Evolutionary conservation across 1,284 basidiomycete species (phyloP).

Genomic region (Ustilago tritici): DNA sequence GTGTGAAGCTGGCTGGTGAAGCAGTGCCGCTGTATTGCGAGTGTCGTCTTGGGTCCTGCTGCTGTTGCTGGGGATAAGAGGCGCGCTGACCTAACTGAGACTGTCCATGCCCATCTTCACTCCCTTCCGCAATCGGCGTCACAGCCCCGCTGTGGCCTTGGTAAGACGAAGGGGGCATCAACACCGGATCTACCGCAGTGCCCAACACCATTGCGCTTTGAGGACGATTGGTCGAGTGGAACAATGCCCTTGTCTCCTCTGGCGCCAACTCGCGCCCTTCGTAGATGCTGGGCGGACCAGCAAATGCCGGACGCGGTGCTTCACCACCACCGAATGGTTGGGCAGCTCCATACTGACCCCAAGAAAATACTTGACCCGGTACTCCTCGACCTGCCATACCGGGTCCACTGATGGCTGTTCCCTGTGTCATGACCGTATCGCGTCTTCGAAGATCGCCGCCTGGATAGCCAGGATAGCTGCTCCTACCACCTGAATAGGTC

Average conservation of each 20-base stretch:
- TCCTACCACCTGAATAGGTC: conserved; percentile 28
- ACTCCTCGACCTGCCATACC: conserved; percentile 65
- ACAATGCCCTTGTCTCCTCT: conserved; percentile 51
- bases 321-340: conserved; percentile 44
- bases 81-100: conserved; percentile 12
- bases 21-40: conserved; percentile 17
- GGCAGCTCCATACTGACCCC: conserved; percentile 56
- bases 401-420: conserved; percentile 54
- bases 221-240: conserved; percentile 53
- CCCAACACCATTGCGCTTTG: conserved; percentile 46
- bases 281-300: conserved; percentile 59
- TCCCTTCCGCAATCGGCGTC: conserved; percentile 39
- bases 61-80: conserved; percentile 19
- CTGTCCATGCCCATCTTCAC: conserved; percentile 26
- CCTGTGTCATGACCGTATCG: conserved; percentile 62
- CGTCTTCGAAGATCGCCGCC: conserved; percentile 49
- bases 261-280: conserved; percentile 47
- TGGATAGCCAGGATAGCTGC: conserved; percentile 33
- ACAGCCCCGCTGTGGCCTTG: conserved; percentile 40
- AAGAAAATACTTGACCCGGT: conserved; percentile 59
- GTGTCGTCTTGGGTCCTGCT: conserved; percentile 21
- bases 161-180: conserved; percentile 30
- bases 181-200: conserved; percentile 34
- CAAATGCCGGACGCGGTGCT: conserved; percentile 52
- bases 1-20: conserved; percentile 5